Percentiles rank a stretch among this genome's conserved stretches.
Evolutionary conservation across 768 basidiomycete species (phyloP).

Genomic region (Pisolithus sp.): DNA sequence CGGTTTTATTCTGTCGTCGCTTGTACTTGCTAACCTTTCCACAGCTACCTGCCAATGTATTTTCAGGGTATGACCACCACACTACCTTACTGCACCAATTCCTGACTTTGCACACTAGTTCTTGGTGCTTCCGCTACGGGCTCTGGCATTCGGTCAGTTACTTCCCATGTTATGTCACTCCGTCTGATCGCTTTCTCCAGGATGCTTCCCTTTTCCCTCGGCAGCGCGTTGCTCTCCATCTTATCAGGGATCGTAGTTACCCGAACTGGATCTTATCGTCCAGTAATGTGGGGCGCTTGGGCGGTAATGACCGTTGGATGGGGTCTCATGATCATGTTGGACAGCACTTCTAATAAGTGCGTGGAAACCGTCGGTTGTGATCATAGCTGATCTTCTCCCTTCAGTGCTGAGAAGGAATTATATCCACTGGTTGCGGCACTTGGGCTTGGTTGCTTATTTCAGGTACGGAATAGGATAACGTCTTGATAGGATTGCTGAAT

Average conservation of each 20-base stretch:
- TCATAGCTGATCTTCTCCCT: neutral
- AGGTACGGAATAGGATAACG: conserved; percentile 8
- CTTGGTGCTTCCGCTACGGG: conserved; percentile 32
- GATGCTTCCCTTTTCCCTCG: conserved; percentile 32
- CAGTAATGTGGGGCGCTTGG: conserved; percentile 27
- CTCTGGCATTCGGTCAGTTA: conserved; percentile 25
- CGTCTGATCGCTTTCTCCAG: conserved; percentile 12
- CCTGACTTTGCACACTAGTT: conserved; percentile 10
- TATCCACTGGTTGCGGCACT: conserved; percentile 28
- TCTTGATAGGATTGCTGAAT: neutral
- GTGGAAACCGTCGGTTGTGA: conserved; percentile 1
- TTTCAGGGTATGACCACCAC: conserved; percentile 26
- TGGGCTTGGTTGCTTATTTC: conserved; percentile 32
- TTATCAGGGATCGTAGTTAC: conserved; percentile 22
- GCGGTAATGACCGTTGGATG: conserved; percentile 27
- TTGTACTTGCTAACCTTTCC: conserved; percentile 2
- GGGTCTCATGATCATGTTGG: conserved; percentile 32
- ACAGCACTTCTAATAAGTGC: conserved; percentile 25
- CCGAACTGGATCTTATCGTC: conserved; percentile 24
- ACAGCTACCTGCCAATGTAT: conserved; percentile 35
- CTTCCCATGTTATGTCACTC: too few relatives aligned
- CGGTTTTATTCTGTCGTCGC: neutral
- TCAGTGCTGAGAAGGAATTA: conserved; percentile 27
- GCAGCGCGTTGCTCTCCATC: conserved; percentile 12
- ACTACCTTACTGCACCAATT: neutral